phyloP scores from a whole-genome alignment of 805 yeast genomes.

The Blastobotrys peoriensis region DNA sequence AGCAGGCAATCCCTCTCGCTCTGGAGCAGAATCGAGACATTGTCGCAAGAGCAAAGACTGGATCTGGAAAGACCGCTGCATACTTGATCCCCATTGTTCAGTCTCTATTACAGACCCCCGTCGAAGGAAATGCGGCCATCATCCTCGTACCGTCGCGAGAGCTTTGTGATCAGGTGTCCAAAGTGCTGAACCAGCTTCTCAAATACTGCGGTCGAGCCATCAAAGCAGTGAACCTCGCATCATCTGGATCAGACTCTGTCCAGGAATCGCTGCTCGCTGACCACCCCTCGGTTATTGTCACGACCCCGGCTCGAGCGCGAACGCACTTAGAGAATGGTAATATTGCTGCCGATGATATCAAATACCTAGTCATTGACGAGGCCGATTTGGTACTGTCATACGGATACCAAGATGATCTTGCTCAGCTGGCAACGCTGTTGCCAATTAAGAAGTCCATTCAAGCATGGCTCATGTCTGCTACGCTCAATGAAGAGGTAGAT shows the following conservation, averaged over 20 bases:
- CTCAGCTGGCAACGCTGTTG: slow-evolving; percentile 53
- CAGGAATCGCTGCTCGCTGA: slow-evolving; percentile 62
- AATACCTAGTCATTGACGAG: slow-evolving; percentile 83
- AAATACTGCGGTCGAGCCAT: slow-evolving; percentile 65
- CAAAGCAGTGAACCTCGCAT: slow-evolving; percentile 59
- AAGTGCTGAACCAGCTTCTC: slow-evolving; percentile 62
- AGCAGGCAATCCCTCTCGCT: slow-evolving; percentile 88
- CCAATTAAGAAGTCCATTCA: slow-evolving; percentile 64
- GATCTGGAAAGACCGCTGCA: slow-evolving; percentile 93
- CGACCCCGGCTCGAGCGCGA: slow-evolving; percentile 81
- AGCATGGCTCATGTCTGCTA: slow-evolving; percentile 94
- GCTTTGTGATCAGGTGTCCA: slow-evolving; percentile 75
- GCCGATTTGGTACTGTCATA: slow-evolving; percentile 86
- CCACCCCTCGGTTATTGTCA: slow-evolving; percentile 72
- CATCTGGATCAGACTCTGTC: slow-evolving; percentile 62
- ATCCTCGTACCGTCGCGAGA: slow-evolving; percentile 92
- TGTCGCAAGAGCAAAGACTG: slow-evolving; percentile 90
- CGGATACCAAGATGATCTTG: slow-evolving; percentile 84
- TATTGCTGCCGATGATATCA: slow-evolving; percentile 50
- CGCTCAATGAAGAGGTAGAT: slow-evolving; percentile 80
- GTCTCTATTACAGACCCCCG: slow-evolving; percentile 47
- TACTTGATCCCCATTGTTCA: slow-evolving; percentile 84
- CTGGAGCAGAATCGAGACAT: slow-evolving; percentile 85
- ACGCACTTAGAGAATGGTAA: slow-evolving; percentile 38
- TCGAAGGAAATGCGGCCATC: slow-evolving; percentile 41